Conservation (phyloP, 805 yeast species). For the Candida peoriensis region DNA sequence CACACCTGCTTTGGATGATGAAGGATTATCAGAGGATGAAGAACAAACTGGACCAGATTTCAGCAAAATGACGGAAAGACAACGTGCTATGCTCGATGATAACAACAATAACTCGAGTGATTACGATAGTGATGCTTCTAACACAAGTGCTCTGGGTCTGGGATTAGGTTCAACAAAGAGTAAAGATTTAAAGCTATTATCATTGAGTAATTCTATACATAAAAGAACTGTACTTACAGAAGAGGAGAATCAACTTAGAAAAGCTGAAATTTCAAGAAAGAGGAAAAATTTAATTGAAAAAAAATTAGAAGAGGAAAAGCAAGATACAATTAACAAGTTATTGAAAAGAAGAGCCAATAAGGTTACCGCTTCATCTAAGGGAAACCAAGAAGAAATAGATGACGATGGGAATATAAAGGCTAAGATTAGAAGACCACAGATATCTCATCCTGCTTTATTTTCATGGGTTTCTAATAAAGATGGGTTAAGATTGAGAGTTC, state of each 20-base stretch:
- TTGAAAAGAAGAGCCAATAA: constrained; percentile 80
- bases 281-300: constrained; percentile 80
- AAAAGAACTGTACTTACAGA: constrained; percentile 63
- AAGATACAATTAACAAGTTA: constrained; percentile 83
- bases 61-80: constrained; percentile 26
- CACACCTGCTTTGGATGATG: constrained; percentile 23
- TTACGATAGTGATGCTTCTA: neutral
- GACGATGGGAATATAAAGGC: constrained; percentile 5
- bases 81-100: constrained; percentile 17
- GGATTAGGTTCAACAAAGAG: too few relatives aligned
- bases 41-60: constrained; percentile 15
- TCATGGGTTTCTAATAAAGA: constrained; percentile 19
- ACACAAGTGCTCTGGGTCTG: too few relatives aligned
- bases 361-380: constrained; percentile 18
- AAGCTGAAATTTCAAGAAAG: constrained; percentile 85
- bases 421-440: constrained; percentile 21
- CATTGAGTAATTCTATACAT: constrained; percentile 17
- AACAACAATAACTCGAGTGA: too few relatives aligned
- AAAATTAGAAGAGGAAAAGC: constrained; percentile 85
- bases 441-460: constrained; percentile 20
- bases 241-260: constrained; percentile 75
- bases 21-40: constrained; percentile 20
- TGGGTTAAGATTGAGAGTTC: constrained; percentile 13
- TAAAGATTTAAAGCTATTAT: constrained; percentile 10
- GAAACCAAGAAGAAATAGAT: constrained; percentile 20